These are phyloP conservation scores for Populus ilicifolia DNA, from an alignment of 345 rosid genomes.

Conservation along the genomic window DNA sequence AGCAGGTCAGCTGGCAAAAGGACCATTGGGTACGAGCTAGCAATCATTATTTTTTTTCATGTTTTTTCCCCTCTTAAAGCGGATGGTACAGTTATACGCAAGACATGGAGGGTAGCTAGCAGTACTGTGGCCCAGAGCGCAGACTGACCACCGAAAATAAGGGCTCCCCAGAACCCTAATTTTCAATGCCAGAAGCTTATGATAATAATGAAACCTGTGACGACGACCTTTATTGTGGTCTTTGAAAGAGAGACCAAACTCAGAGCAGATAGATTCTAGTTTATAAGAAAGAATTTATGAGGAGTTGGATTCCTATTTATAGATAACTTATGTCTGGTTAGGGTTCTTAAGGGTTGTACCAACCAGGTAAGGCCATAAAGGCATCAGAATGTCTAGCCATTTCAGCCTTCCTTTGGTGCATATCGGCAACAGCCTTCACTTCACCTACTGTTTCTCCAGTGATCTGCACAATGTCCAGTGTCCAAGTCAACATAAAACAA, in stretches of 20 bases:
- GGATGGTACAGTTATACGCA: background rate
- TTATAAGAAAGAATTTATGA: background rate
- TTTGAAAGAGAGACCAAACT: background rate
- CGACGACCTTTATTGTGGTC: background rate
- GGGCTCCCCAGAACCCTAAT: constrained; percentile 7
- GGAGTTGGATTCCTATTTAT: no score
- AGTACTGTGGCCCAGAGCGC: background rate
- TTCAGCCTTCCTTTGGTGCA: constrained; percentile 37
- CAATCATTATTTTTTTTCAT: no score
- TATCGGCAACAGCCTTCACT: constrained; percentile 32
- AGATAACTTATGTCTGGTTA: background rate
- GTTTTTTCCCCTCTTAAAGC: no score
- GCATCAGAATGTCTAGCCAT: constrained; percentile 38
- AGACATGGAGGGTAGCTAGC: background rate
- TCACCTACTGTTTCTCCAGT: constrained; percentile 37
- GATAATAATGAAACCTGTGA: background rate
- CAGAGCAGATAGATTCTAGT: background rate
- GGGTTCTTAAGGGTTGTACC: background rate
- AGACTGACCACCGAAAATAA: constrained; percentile 10
- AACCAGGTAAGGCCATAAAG: constrained; percentile 34
- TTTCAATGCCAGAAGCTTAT: constrained; percentile 8
- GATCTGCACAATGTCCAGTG: constrained; percentile 12
- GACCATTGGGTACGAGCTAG: background rate
- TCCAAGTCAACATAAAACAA: constrained; percentile 7
- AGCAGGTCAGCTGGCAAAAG: background rate